phyloP scores from a whole-genome alignment of 2,329 filamentous ascomycete species.

The Hymenoscyphus repandus region DNA sequence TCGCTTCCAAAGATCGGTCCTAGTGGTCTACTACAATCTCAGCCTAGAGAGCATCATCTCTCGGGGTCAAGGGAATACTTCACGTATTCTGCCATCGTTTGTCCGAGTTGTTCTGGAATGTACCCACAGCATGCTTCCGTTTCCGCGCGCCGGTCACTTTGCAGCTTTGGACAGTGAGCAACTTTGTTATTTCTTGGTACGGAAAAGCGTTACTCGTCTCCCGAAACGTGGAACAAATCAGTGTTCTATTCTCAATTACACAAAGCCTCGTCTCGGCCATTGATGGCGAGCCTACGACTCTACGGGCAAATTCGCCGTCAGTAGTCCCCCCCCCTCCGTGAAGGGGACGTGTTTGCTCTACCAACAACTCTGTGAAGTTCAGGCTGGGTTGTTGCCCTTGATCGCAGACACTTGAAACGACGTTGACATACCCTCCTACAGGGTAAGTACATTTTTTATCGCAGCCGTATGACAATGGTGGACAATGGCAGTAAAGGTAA shows the following conservation, averaged over 20 bases:
- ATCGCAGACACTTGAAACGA: no score
- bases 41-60: no score
- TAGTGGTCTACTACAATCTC: no score
- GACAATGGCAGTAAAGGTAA: no score
- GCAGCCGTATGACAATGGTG: no score
- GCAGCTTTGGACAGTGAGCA: background rate
- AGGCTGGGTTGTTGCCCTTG: no score
- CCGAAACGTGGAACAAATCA: constrained; percentile 20
- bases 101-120: background rate
- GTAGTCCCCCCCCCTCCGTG: constrained; percentile 17
- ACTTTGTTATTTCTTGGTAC: background rate
- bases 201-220: constrained; percentile 2
- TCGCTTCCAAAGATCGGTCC: no score
- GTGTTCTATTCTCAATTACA: constrained; percentile 16
- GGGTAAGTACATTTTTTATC: no score
- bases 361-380: constrained; percentile 8
- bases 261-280: constrained; percentile 17
- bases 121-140: background rate
- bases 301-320: constrained; percentile 14
- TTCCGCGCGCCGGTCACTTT: background rate
- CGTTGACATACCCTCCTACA: no score
- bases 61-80: no score
- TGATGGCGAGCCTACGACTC: constrained; percentile 3
- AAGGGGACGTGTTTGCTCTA: constrained; percentile 4
- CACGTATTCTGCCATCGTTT: background rate